Base-by-base conservation (phyloP, 306 rosid genomes). In the Citrullus colocynthis region DNA sequence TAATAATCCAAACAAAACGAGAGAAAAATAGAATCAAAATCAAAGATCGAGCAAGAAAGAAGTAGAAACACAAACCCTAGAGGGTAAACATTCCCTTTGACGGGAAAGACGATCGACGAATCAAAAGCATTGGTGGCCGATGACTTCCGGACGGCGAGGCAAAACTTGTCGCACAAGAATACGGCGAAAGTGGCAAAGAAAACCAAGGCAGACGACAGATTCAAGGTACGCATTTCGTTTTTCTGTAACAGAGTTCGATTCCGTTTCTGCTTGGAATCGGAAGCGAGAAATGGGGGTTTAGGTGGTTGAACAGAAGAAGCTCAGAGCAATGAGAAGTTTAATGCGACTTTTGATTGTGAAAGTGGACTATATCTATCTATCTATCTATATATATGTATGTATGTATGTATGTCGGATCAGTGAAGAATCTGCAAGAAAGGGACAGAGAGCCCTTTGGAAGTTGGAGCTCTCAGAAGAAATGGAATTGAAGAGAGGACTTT, bases 61-160 rank as follows among this genome's bases (percentile, higher is more conserved):
- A 34, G 15, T 48, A 48, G 16, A 48, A 58, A 62, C 3, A 72
- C 90, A 55, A 85, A 94, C 98, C 98, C 97, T 61, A 75, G 76
- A 57, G 98, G 98, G 76, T 90, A 94, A 37, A 91, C 96, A 66
- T 90, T 91, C 60, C 98, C 96, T 14, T 65, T 80, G 78, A 91
- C 36, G 0, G 41, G 87, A 13, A 91, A 85, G 71, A 82, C 73
- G 57, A 70, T 42, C 1, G 97, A 83, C 36, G 89, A 79, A 49
- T 30, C 78, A 8, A 56, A 9, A 37, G 69, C 74, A 28, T 20
- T 36, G 59, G 2, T 14, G 2, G 57, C 14, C 63, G 78, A 80
- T 11, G 55, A 71, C 24, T 13, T 41, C 70, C 7, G 13, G n/a
- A 39, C 49, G 18, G 77, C 51, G 80, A 51, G 20, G 80, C 89